phyloP scores from a whole-genome alignment of 2,329 filamentous ascomycete genomes.

The Pseudocercospora pini-densiflorae region DNA sequence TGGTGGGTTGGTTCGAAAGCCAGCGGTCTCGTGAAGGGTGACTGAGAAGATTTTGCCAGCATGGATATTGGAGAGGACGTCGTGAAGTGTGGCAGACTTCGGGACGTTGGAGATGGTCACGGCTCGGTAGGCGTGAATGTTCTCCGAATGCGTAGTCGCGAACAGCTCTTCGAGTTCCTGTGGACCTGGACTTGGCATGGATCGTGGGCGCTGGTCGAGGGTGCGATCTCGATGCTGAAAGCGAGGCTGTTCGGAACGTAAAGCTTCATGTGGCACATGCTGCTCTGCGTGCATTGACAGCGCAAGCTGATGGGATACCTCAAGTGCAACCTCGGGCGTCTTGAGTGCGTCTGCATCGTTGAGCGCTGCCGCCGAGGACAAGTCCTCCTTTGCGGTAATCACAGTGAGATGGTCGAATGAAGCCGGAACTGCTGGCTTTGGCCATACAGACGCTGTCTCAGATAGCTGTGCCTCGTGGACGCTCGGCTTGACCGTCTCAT shows the following conservation, averaged over 20 bases:
- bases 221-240: neutral
- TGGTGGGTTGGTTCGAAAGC: slow-evolving; percentile 27
- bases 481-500: neutral
- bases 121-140: slow-evolving; percentile 20
- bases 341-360: neutral
- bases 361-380: neutral
- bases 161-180: slow-evolving; percentile 15
- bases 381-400: neutral
- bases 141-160: slow-evolving; percentile 1
- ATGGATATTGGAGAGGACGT: slow-evolving; percentile 30
- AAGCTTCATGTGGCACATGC: neutral
- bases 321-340: neutral
- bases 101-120: slow-evolving; percentile 33
- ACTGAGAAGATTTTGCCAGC: slow-evolving; percentile 29
- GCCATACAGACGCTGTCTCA: neutral
- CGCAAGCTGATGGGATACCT: neutral
- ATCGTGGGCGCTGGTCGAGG: neutral
- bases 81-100: slow-evolving; percentile 21
- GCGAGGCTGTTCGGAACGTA: neutral
- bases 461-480: neutral
- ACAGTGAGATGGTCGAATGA: neutral
- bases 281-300: neutral
- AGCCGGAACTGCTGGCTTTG: neutral
- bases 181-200: slow-evolving; percentile 4
- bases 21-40: slow-evolving; percentile 23